Conservation (phyloP, 2,329 filamentous ascomycete species). For the Tolypocladium capitatum region DNA sequence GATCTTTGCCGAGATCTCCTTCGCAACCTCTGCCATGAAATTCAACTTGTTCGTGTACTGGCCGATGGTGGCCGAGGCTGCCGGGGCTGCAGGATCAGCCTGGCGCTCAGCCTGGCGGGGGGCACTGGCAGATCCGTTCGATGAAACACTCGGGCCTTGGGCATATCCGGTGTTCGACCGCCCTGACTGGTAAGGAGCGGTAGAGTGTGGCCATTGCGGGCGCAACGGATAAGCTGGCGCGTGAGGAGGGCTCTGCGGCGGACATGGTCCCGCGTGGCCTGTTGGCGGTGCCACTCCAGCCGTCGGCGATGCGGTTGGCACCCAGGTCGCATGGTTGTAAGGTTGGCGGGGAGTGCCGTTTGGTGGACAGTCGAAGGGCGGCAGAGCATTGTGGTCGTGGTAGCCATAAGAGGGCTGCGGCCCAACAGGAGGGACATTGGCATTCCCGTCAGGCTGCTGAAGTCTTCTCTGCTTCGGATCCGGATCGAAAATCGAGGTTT, state of each 20-base stretch:
- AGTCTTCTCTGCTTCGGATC: constrained; percentile 26
- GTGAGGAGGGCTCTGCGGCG: neutral
- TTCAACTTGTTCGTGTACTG: constrained; percentile 33
- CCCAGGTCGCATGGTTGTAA: neutral
- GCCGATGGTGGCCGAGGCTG: neutral
- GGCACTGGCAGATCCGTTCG: neutral
- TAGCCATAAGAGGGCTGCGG: neutral
- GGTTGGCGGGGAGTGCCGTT: neutral
- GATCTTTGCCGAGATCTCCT: constrained; percentile 50
- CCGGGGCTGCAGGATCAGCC: neutral
- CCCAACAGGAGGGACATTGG: neutral
- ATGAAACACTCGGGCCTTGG: neutral
- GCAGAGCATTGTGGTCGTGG: neutral
- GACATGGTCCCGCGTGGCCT: neutral
- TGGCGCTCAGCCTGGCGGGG: neutral
- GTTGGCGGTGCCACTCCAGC: neutral
- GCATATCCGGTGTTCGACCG: neutral
- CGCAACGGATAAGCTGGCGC: neutral
- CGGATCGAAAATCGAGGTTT: constrained; percentile 56
- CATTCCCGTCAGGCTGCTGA: neutral
- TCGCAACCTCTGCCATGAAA: constrained; percentile 39
- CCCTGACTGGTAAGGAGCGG: neutral
- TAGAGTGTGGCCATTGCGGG: neutral
- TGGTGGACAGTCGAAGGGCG: neutral
- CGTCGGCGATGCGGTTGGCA: neutral